Conservation (phyloP, 2,329 filamentous ascomycete genomes). For the Neocatenulostroma microsporum region DNA sequence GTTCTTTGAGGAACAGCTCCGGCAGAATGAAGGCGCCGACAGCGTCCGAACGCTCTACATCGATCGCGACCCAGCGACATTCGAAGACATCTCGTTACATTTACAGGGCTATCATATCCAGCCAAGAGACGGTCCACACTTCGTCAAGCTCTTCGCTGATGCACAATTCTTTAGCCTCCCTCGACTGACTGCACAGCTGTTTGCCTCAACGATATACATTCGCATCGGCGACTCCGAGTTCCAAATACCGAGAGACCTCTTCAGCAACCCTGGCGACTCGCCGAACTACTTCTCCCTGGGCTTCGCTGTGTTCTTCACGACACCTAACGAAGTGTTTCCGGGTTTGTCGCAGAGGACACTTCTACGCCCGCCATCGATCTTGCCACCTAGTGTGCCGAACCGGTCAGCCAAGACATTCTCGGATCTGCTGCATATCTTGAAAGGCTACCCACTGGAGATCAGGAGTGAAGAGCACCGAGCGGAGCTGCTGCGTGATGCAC, state of each 20-base stretch:
- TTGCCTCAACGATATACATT: constrained; percentile 86
- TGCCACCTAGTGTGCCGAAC: constrained; percentile 72
- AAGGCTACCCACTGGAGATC: constrained; percentile 76
- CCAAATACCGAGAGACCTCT: constrained; percentile 80
- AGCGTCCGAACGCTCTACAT: constrained; percentile 80
- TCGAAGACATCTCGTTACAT: constrained; percentile 81
- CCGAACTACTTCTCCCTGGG: constrained; percentile 94
- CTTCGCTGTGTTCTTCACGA: constrained; percentile 79
- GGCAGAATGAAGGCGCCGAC: constrained; percentile 51
- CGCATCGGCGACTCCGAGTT: constrained; percentile 82
- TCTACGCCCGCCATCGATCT: constrained; percentile 77
- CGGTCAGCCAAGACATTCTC: constrained; percentile 76
- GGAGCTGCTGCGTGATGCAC: constrained; percentile 72
- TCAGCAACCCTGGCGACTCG: constrained; percentile 76
- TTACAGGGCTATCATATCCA: constrained; percentile 84
- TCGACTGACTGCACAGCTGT: constrained; percentile 80
- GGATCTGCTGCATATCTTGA: constrained; percentile 71
- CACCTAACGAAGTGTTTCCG: constrained; percentile 72
- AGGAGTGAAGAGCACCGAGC: constrained; percentile 67
- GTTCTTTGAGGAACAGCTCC: constrained; percentile 80
- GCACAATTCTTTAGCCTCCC: constrained; percentile 92
- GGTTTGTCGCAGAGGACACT: constrained; percentile 71
- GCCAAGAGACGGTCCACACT: constrained; percentile 75
- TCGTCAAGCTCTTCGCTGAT: constrained; percentile 87
- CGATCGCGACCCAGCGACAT: constrained; percentile 83